These are phyloP conservation scores for Melaleuca quinquenervia DNA, from an alignment of 345 rosid genomes.

Conservation along the genomic window DNA sequence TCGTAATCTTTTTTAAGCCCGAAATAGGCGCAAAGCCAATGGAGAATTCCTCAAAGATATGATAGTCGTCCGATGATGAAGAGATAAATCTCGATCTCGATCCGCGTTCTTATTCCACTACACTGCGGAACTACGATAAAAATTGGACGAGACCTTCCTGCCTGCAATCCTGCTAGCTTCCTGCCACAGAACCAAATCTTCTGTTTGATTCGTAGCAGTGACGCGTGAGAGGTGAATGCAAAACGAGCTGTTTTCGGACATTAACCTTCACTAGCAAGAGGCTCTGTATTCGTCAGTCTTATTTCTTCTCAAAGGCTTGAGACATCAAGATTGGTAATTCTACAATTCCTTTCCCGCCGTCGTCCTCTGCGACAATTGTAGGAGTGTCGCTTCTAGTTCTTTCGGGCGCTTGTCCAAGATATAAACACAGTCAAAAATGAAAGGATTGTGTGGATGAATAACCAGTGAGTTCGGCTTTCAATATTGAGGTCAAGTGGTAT, in stretches of 20 bases:
- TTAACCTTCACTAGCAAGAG: neutral
- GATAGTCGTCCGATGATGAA: neutral
- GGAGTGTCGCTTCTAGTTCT: neutral
- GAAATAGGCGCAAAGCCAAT: neutral
- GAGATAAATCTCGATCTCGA: neutral
- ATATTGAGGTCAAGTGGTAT: neutral
- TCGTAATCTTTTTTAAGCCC: neutral
- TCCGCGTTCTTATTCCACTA: neutral
- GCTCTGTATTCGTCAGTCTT: neutral
- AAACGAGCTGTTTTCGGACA: neutral
- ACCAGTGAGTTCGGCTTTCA: neutral
- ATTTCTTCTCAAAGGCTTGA: neutral
- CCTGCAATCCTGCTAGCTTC: neutral
- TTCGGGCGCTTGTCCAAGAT: neutral
- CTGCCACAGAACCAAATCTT: neutral
- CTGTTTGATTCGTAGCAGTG: neutral
- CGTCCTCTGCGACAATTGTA: neutral
- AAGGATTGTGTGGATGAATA: neutral
- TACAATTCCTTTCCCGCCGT: neutral
- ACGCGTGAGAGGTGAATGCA: neutral
- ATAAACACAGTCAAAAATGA: neutral
- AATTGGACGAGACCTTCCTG: neutral
- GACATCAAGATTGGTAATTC: neutral
- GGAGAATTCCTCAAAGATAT: neutral
- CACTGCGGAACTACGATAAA: neutral